Conservation (phyloP, 139 green algal genomes). For the Coelastrella sp. region DNA sequence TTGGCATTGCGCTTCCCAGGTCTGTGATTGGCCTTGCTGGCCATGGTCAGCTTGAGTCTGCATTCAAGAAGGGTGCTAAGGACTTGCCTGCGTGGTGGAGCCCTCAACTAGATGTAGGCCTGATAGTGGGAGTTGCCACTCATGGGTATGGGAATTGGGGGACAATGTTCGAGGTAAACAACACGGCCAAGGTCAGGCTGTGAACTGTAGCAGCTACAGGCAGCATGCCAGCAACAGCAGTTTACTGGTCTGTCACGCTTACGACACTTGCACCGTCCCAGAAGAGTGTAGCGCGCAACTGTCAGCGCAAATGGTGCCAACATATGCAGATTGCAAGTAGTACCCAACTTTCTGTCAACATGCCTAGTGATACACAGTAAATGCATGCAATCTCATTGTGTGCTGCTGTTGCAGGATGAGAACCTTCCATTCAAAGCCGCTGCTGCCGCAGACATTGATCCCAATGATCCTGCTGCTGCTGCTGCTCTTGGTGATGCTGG, state of each 20-base stretch:
- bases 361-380: too few species aligned
- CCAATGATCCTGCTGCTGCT: neutral
- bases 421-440: slow-evolving; percentile 28
- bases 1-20: neutral
- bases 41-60: neutral
- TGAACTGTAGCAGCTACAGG: too few species aligned
- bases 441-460: neutral
- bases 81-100: slow-evolving; percentile 42
- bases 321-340: too few species aligned
- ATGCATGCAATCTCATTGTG: too few species aligned
- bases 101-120: slow-evolving; percentile 22
- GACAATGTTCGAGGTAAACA: slow-evolving; percentile 41
- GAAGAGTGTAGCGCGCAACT: too few species aligned
- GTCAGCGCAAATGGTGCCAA: too few species aligned
- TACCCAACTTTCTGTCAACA: too few species aligned
- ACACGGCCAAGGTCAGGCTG: too few species aligned
- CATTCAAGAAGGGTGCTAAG: neutral
- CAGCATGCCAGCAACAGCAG: too few species aligned
- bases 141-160: slow-evolving; percentile 46
- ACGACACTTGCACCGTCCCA: too few species aligned
- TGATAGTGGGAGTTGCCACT: slow-evolving; percentile 5
- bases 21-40: neutral
- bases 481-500: neutral
- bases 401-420: slow-evolving; percentile 18
- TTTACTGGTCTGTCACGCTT: too few species aligned